phyloP scores from a whole-genome alignment of 768 basidiomycete species.

The Tricholoma matsutake region DNA sequence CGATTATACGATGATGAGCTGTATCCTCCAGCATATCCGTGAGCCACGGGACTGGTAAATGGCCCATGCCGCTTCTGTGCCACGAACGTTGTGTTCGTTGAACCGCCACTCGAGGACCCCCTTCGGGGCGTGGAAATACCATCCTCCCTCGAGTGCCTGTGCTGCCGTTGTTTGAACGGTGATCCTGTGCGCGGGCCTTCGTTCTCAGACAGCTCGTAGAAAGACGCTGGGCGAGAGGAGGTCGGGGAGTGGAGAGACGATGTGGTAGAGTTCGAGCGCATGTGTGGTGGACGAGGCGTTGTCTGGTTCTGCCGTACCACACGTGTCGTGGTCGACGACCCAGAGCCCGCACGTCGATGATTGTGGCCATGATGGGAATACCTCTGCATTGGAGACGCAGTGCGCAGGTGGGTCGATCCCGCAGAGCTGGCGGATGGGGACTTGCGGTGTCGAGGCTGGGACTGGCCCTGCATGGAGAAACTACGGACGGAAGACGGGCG shows the following conservation, averaged over 20 bases:
- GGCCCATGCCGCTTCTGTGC: conserved; percentile 81
- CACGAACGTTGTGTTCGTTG: conserved; percentile 65
- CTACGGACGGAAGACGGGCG: conserved; percentile 87
- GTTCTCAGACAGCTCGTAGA: conserved; percentile 70
- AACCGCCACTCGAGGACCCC: conserved; percentile 31
- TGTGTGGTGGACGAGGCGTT: conserved; percentile 48
- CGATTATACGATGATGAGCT: conserved; percentile 44
- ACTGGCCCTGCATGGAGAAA: conserved; percentile 46
- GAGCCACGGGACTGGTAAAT: conserved; percentile 53
- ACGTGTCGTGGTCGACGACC: conserved; percentile 63
- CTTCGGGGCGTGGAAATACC: conserved; percentile 27
- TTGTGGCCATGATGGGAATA: conserved; percentile 24
- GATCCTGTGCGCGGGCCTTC: conserved; percentile 64
- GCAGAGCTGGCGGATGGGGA: conserved; percentile 77
- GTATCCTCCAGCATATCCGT: conserved; percentile 18
- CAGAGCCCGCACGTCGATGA: conserved; percentile 77
- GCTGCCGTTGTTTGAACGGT: conserved; percentile 51
- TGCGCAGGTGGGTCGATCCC: conserved; percentile 61
- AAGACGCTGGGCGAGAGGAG: conserved; percentile 76
- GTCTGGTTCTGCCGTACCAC: conserved; percentile 66
- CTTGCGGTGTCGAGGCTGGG: conserved; percentile 55
- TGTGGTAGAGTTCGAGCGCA: conserved; percentile 70
- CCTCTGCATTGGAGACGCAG: conserved; percentile 76
- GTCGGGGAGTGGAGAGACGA: conserved; percentile 75
- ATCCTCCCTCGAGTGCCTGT: conserved; percentile 48